Evolutionary conservation across 495 filamentous ascomycete genomes (phyloP).

Genomic region (Parachaetomium inaequale): DNA sequence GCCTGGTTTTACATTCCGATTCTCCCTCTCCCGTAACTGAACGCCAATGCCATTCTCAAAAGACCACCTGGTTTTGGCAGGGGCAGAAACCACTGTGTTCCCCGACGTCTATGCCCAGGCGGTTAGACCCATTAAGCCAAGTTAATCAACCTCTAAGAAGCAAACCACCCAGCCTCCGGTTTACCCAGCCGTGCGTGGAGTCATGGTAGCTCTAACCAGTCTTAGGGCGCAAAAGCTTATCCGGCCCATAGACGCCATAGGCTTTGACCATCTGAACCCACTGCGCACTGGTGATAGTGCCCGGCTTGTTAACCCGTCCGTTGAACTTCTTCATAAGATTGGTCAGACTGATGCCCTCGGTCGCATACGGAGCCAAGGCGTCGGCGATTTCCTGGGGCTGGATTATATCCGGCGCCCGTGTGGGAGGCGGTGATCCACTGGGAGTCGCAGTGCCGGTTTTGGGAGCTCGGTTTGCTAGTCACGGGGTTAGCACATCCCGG

Average conservation of each 20-base stretch:
- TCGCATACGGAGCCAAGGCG: slow-evolving; percentile 55
- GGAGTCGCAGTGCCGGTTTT: slow-evolving; percentile 33
- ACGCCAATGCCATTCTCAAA: neutral
- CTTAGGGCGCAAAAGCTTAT: slow-evolving; percentile 47
- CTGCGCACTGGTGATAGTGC: slow-evolving; percentile 37
- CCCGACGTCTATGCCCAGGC: neutral
- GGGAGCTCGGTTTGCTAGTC: slow-evolving; percentile 32
- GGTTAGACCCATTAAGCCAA: neutral
- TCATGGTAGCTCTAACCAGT: neutral
- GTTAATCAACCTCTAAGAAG: neutral
- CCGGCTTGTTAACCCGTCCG: slow-evolving; percentile 50
- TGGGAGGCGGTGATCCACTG: slow-evolving; percentile 22
- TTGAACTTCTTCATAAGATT: slow-evolving; percentile 62
- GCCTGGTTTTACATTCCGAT: neutral
- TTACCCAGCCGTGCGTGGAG: neutral
- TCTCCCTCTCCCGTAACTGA: neutral
- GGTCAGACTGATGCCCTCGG: slow-evolving; percentile 58
- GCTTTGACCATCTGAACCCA: slow-evolving; percentile 56
- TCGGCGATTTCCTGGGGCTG: slow-evolving; percentile 52
- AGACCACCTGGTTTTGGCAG: neutral
- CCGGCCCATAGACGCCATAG: slow-evolving; percentile 34
- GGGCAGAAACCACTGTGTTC: neutral
- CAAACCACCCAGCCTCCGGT: too few relatives aligned
- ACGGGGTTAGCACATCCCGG: neutral
- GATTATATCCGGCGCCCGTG: slow-evolving; percentile 26